A percentile compares a stretch with the other conserved stretches of the same genome.
phyloP scores from a whole-genome alignment of 768 basidiomycete species.

The Kockovaella imperatae region DNA sequence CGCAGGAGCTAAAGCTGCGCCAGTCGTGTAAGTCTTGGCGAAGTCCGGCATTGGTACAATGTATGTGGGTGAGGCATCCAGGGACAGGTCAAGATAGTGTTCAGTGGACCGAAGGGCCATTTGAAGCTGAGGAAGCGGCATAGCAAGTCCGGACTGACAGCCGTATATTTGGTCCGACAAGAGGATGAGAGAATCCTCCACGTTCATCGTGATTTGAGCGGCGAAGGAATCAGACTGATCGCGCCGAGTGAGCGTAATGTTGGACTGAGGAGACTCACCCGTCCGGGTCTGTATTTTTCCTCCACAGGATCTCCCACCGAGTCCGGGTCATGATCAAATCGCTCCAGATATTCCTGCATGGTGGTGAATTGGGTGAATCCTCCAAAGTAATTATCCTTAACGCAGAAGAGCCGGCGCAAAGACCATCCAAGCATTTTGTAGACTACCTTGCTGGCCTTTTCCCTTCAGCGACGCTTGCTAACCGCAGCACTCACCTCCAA shows the following conservation, averaged over 20 bases:
- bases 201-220: slow-evolving; percentile 55
- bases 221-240: slow-evolving; percentile 72
- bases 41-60: slow-evolving; percentile 51
- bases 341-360: slow-evolving; percentile 72
- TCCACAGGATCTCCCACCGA: slow-evolving; percentile 73
- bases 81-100: slow-evolving; percentile 78
- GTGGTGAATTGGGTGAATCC: slow-evolving; percentile 89
- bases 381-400: slow-evolving; percentile 91
- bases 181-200: slow-evolving; percentile 54
- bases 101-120: slow-evolving; percentile 73
- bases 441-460: slow-evolving; percentile 33
- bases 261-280: slow-evolving; percentile 54
- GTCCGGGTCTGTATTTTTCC: slow-evolving; percentile 69
- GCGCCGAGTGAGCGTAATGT: too few species aligned
- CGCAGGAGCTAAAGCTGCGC: slow-evolving; percentile 9
- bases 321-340: slow-evolving; percentile 51
- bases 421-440: slow-evolving; percentile 80
- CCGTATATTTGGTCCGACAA: slow-evolving; percentile 52
- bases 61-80: slow-evolving; percentile 61
- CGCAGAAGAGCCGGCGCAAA: slow-evolving; percentile 74
- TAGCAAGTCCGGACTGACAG: slow-evolving; percentile 47
- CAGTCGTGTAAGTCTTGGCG: slow-evolving; percentile 28
- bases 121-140: slow-evolving; percentile 62
- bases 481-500: too few species aligned
- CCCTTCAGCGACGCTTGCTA: too few species aligned